Evolutionary conservation across 805 yeast species (phyloP), one percentile per base, ranked within the genome.

Genomic region (Teunomyces panamensis): DNA sequence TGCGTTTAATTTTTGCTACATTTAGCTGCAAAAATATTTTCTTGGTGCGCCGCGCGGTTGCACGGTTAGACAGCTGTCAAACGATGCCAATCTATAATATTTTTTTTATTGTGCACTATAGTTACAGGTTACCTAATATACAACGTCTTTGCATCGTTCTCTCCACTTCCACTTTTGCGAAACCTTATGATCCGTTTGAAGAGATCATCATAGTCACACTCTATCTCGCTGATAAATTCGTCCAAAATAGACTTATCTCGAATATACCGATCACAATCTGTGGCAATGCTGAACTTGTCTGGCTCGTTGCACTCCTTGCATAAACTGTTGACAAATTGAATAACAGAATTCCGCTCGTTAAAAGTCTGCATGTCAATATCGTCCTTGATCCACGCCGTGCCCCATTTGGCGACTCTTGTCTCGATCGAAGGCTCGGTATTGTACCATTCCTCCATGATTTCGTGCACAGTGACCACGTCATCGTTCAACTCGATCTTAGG

Each of bases 401-500:
- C 56, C 52, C 52, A 52, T 10, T 45, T 44, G 13, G 34, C 45
- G 11, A 52, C 45, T 7, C 56, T 30, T 8, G 49, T 32, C 8
- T 39, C 46, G n/a, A 52, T 45, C 10, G 46, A 36, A 1, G 56
- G 56, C 30, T 46, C 50, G 8, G 30, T 48, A 20, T 34, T 24
- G 39, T 48, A 52, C 56, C 56, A 52, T 34, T 52, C 56, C 17
- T 52, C 53, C 39, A 52, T 24, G 30, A 52, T 50, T 37, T 50
- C 49, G 35, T 46, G 45, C 17, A 52, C 48, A 5, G 56, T 46
- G 32, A 37, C 46, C 16, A 52, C 50, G 16, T 52, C 52, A 42
- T 52, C 52, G 45, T 52, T 52, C 44, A 52, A 45, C 20, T 49
- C 53, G 13, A 50, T 41, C 14, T 43, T 49, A 3, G 48, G 48